Evolutionary conservation across 2,329 filamentous ascomycete species (phyloP).

Genomic region (Neofusicoccum kwambonambiense): DNA sequence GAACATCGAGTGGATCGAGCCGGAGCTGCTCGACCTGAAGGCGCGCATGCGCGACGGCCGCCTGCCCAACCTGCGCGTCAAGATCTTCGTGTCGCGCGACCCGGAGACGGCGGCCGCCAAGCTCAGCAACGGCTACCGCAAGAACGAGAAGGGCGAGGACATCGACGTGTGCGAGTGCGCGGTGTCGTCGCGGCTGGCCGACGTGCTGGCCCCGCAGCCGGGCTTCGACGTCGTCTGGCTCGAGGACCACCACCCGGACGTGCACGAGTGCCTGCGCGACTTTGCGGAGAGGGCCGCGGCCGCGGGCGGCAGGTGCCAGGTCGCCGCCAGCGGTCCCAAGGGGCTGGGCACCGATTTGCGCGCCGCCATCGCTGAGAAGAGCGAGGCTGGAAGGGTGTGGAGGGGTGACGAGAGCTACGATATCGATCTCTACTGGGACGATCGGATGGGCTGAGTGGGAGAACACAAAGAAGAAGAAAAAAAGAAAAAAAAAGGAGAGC

Average conservation of each 20-base stretch:
- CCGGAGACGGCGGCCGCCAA: background rate
- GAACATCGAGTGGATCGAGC: slow-evolving; percentile 36
- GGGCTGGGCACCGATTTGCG: slow-evolving; percentile 35
- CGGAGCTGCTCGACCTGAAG: slow-evolving; percentile 30
- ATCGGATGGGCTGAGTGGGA: slow-evolving; percentile 26
- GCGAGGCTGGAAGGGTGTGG: slow-evolving; percentile 34
- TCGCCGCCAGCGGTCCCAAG: slow-evolving; percentile 33
- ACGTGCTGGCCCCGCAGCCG: background rate
- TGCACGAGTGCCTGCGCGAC: slow-evolving; percentile 24
- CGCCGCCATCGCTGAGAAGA: slow-evolving; percentile 30
- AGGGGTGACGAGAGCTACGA: slow-evolving; percentile 32
- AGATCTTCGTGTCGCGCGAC: slow-evolving; percentile 14
- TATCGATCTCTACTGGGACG: slow-evolving; percentile 33
- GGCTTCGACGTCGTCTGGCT: slow-evolving; percentile 27
- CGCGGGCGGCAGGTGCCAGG: slow-evolving; percentile 27
- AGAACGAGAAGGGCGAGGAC: background rate
- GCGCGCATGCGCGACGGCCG: slow-evolving; percentile 18
- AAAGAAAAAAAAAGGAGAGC: background rate
- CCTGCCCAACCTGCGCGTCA: slow-evolving; percentile 5
- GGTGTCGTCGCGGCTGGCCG: background rate
- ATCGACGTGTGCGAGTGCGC: background rate
- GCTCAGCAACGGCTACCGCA: background rate
- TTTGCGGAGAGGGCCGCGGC: slow-evolving; percentile 27
- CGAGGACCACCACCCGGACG: slow-evolving; percentile 26
- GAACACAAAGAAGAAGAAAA: background rate